Evolutionary conservation across 139 green algal species (phyloP), one percentile per base, ranked within the genome.

Genomic region (Asterochloris sp.): DNA sequence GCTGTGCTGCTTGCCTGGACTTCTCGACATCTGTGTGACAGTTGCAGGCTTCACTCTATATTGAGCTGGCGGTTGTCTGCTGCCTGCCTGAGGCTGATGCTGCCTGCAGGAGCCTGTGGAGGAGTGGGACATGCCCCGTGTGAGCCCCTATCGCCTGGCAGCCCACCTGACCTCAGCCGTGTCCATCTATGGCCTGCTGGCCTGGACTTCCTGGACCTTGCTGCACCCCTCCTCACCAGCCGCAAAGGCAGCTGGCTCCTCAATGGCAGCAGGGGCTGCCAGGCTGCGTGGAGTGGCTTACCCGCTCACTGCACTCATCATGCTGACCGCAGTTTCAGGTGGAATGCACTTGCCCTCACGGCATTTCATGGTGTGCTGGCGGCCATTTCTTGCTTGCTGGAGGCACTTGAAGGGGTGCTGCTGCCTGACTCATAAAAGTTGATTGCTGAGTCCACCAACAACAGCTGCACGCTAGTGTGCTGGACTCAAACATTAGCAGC

Each of bases 111-210:
- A 85, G 26, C 68, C 76, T 26, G 78, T 64, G 26, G 21, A 62
- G 29, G 69, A 79, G 71, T 83, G 68, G 62, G 86, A 91, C 12
- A 83, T 90, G 21, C 96, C 96, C 10, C 91, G 97, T 19, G 97
- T 99, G 60, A 96, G 89, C 68, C 95, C 97, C 15, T 99, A 99
- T 91, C 92, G 97, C 82, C 91, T 99, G 66, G 97, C 97, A 9
- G 92, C 92, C 10, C 97, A 99, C 87, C 94, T 99, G 24, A 94
- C 94, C 14, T 96, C 89, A 75, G 97, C 97, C 27, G 98, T 99
- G 85, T 87, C 92, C 62, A 99, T 99, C 85, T 99, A 97, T 86
- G 85, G 90, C 15, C 90, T 85, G 0, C 91, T 99, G 54, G 81
- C 96, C 27, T 99, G 97, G 97, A 99, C 97, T 8, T 93, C 94